Base-by-base conservation (phyloP, 1,139 yeast species). In the Yamadazyma dendronema region DNA sequence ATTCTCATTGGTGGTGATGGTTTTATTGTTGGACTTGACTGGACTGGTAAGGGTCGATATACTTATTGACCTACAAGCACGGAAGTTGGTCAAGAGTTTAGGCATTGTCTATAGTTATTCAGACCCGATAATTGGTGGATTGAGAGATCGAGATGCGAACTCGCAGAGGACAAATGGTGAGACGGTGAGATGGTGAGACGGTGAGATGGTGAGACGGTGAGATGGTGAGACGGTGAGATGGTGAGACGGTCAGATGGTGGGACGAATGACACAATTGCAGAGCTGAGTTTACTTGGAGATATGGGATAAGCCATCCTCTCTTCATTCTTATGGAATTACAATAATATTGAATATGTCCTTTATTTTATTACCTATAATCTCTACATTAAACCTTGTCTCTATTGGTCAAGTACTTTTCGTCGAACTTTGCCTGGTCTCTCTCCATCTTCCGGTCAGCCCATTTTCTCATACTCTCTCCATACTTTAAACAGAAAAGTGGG, bases 361-460 rank as follows among this genome's bases (percentile, higher is more conserved):
- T n/a, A n/a, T n/a, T n/a, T n/a, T n/a, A n/a, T n/a, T n/a, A n/a
- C n/a, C n/a, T n/a, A n/a, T n/a, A n/a, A n/a, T n/a, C n/a, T n/a
- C n/a, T n/a, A n/a, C n/a, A n/a, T n/a, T 19, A 19, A 9, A 26
- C 29, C 14, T 26, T 8, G 4, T 7, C 11, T 14, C 6, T 15
- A 17, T 33, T 38, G 11, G 34, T 33, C 25, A 46, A 40, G 11
- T 36, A 33, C 21, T 43, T 57, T 17, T 60, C 65, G 41, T 72
- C 77, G 35, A 72, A 54, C 43, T 52, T 56, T 2, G 74, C 71
- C 48, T 67, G 79, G 26, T 56, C 55, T 28, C 42, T 46, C 35
- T 69, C 72, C 49, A 67, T 61, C 41, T 63, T 56, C 37, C 52
- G 57, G 49, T 79, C 81, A 34, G 81, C 80, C 82, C 84, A 77